Evolutionary conservation across 768 basidiomycete species (phyloP).

Genomic region (Strobilomyces confusus): DNA sequence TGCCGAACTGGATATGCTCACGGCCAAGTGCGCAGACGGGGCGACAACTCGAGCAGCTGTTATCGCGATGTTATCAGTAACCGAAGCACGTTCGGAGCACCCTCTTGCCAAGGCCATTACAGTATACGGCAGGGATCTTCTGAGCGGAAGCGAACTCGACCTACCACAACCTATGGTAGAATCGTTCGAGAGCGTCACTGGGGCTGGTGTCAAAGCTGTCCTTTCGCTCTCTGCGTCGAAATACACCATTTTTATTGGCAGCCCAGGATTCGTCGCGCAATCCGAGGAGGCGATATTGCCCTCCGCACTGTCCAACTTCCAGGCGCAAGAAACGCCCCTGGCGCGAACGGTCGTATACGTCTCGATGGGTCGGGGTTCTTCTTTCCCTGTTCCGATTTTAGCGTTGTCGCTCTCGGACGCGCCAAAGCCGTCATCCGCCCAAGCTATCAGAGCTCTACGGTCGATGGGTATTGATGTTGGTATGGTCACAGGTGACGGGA

Average conservation of each 20-base stretch:
- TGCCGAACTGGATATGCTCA: constrained; percentile 11
- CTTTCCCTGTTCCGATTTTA: constrained; percentile 55
- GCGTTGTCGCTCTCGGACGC: constrained; percentile 84
- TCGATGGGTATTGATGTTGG: constrained; percentile 90
- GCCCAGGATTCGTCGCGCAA: constrained; percentile 63
- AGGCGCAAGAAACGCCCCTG: constrained; percentile 59
- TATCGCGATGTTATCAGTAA: constrained; percentile 77
- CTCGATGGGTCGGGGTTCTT: constrained; percentile 48
- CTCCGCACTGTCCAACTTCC: constrained; percentile 56
- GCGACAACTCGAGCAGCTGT: constrained; percentile 54
- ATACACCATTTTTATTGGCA: constrained; percentile 71
- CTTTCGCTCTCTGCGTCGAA: constrained; percentile 51
- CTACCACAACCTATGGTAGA: constrained; percentile 55
- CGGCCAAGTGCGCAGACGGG: constrained; percentile 52
- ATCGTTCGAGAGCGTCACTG: constrained; percentile 84
- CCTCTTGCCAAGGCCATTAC: constrained; percentile 94
- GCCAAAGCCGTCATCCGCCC: constrained; percentile 79
- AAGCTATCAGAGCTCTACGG: constrained; percentile 77
- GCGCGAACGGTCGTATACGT: constrained; percentile 89
- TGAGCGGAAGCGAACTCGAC: constrained; percentile 39
- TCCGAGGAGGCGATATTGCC: constrained; percentile 54
- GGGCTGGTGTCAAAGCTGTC: constrained; percentile 78
- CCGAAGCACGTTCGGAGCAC: constrained; percentile 92
- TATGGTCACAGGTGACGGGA: constrained; percentile 93
- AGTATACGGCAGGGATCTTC: constrained; percentile 64